Percentiles rank a stretch among this genome's conserved stretches.
Evolutionary conservation across 164 flowering plant species (phyloP).

Genomic region (Vitis rotundifolia): DNA sequence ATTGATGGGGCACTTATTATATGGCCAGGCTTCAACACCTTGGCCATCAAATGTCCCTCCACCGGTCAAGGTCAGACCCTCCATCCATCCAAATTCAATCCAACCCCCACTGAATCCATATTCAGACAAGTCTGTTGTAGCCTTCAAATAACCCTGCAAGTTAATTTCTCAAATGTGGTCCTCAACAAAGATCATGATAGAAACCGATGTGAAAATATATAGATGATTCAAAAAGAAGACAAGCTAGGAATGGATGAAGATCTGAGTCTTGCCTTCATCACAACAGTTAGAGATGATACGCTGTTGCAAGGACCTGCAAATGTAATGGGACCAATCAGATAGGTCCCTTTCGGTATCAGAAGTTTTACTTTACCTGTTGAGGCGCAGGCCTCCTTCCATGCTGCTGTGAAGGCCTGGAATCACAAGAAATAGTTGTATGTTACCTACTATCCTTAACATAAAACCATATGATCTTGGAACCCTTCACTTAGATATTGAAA

Average conservation of each 20-base stretch:
- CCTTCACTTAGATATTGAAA: neutral
- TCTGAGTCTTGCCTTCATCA: constrained; percentile 33
- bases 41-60: constrained; percentile 75
- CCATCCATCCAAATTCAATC: constrained; percentile 53
- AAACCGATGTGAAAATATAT: neutral
- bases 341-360: constrained; percentile 47
- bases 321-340: constrained; percentile 50
- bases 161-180: neutral
- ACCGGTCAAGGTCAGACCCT: constrained; percentile 57
- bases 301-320: constrained; percentile 64
- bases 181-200: too few relatives aligned
- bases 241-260: too few relatives aligned
- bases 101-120: constrained; percentile 41
- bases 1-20: constrained; percentile 38
- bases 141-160: constrained; percentile 57
- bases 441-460: too few relatives aligned
- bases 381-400: constrained; percentile 58
- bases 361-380: constrained; percentile 27
- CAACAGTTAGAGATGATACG: constrained; percentile 33
- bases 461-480: neutral
- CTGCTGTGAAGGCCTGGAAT: constrained; percentile 49
- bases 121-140: constrained; percentile 38
- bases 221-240: neutral
- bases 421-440: neutral
- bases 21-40: constrained; percentile 67